Evolutionary conservation across 2,329 filamentous ascomycete genomes (phyloP), one percentile per base, ranked within the genome.

Genomic region (Amesomyces nigricolor): DNA sequence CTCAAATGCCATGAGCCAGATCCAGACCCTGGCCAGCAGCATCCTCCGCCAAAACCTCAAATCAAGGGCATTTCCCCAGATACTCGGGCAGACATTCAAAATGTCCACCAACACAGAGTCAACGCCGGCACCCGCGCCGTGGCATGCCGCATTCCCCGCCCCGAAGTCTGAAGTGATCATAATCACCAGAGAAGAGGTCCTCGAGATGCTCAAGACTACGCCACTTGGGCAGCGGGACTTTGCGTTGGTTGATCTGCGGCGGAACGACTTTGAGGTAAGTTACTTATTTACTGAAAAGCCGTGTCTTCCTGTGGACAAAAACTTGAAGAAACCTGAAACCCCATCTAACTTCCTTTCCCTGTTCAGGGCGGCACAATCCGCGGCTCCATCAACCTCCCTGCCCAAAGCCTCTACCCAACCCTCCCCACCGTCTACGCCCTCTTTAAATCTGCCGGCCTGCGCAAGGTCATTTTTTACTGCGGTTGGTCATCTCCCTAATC

Each of bases 291-390:
- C n/a, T 35, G 13, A 32, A 35, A 17, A 47, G 35, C 29, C 5
- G 22, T 4, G 22, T 26, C 22, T 26, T 26, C 22, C 6, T 26
- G 32, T 35, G 32, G 9, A 13, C 8, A 13, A 13, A 35, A 2
- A 35, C 32, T 11, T 7, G 9, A 35, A 35, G 32, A 13, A 7
- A 8, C 9, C 9, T 13, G 5, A 14, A 22, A n/a, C n/a, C 17
- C 17, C 17, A 19, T 42, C 29, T 54, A 17, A 26, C 30, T 40
- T 6, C 9, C 2, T 22, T 17, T 35, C 32, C 9, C 32, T 10
- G 7, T 35, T 13, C 57, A 80, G 79, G 81, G 81, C 42, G 80
- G 80, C 44, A 80, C 77, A 0, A 81, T 84, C 60, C 70, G 69
- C 10, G 73, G 73, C 1, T 80, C 80, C 2, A 68, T 84, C 62